These are phyloP conservation scores for Arthrobotrys sphaeroides DNA, from an alignment of 2,329 filamentous ascomycete species.

Conservation along the genomic window DNA sequence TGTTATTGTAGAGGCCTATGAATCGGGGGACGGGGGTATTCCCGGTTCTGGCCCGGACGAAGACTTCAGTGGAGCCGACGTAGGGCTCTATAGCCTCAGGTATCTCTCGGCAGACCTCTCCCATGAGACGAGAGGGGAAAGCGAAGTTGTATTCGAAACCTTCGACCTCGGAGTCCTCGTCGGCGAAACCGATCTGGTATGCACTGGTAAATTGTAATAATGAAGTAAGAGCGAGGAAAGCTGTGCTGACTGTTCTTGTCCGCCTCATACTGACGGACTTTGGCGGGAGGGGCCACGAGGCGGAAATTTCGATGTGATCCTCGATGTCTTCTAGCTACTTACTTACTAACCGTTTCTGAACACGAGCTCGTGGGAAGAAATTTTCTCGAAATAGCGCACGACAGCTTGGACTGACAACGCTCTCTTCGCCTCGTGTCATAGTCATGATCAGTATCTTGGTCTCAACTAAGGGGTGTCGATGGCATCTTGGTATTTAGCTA, in stretches of 20 bases:
- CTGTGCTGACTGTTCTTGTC: not conserved
- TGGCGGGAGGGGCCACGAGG: too few relatives aligned
- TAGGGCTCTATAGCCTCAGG: not conserved
- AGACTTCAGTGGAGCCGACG: not conserved
- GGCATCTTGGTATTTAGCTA: too few relatives aligned
- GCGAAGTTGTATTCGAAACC: slow-evolving; percentile 20
- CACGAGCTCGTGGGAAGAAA: too few relatives aligned
- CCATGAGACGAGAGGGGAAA: not conserved
- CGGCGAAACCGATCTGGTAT: slow-evolving; percentile 11
- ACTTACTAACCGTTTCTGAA: too few relatives aligned
- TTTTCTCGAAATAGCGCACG: too few relatives aligned
- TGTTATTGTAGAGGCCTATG: not conserved
- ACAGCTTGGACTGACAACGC: too few relatives aligned
- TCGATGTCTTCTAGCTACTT: too few relatives aligned
- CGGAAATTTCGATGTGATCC: too few relatives aligned
- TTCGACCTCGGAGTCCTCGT: not conserved
- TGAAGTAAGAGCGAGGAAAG: not conserved
- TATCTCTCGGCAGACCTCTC: not conserved
- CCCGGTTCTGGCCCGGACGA: slow-evolving; percentile 12
- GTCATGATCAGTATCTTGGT: too few relatives aligned
- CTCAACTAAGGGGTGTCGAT: too few relatives aligned
- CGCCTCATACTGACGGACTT: not conserved
- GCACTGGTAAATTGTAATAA: not conserved
- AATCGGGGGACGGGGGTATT: not conserved
- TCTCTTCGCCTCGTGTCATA: too few relatives aligned